Conservation (phyloP, 2,329 filamentous ascomycete genomes). For the Cytospora mali region DNA sequence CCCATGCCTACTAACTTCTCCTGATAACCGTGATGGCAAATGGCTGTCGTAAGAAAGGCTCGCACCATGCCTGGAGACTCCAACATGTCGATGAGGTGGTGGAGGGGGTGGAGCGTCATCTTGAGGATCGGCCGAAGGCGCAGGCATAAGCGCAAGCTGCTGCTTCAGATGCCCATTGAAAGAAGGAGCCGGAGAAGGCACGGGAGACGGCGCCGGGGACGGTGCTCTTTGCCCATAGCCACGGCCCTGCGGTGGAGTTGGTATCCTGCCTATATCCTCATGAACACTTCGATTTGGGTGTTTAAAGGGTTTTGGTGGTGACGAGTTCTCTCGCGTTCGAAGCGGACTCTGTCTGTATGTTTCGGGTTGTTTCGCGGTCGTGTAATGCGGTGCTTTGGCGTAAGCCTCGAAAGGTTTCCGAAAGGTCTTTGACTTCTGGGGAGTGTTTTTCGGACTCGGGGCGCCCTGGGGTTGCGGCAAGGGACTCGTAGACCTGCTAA, state of each 20-base stretch:
- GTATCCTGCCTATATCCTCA: slow-evolving; percentile 34
- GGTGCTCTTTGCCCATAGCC: slow-evolving; percentile 40
- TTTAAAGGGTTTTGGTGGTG: slow-evolving; percentile 6
- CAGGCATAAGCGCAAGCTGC: slow-evolving; percentile 30
- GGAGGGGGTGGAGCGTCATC: slow-evolving; percentile 77
- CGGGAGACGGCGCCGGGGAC: slow-evolving; percentile 37
- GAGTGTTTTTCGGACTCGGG: slow-evolving; percentile 55
- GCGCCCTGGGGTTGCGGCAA: slow-evolving; percentile 57
- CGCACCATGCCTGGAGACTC: slow-evolving; percentile 24
- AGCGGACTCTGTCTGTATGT: slow-evolving; percentile 52
- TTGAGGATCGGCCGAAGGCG: slow-evolving; percentile 39
- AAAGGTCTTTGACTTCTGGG: slow-evolving; percentile 64
- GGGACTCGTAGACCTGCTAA: slow-evolving; percentile 62
- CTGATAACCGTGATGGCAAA: slow-evolving; percentile 23
- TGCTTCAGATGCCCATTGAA: slow-evolving; percentile 36
- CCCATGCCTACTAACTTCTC: slow-evolving; percentile 26
- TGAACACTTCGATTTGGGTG: slow-evolving; percentile 28
- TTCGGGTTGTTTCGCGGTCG: slow-evolving; percentile 62
- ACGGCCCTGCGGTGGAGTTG: slow-evolving; percentile 37
- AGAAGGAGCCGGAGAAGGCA: slow-evolving; percentile 43
- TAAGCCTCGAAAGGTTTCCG: slow-evolving; percentile 70
- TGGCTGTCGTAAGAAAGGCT: slow-evolving; percentile 30
- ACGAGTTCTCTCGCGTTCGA: slow-evolving; percentile 39
- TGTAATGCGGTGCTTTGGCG: slow-evolving; percentile 67
- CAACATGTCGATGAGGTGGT: slow-evolving; percentile 75